Conservation (phyloP, 441 rosid species). For the Metrosideros polymorpha region DNA sequence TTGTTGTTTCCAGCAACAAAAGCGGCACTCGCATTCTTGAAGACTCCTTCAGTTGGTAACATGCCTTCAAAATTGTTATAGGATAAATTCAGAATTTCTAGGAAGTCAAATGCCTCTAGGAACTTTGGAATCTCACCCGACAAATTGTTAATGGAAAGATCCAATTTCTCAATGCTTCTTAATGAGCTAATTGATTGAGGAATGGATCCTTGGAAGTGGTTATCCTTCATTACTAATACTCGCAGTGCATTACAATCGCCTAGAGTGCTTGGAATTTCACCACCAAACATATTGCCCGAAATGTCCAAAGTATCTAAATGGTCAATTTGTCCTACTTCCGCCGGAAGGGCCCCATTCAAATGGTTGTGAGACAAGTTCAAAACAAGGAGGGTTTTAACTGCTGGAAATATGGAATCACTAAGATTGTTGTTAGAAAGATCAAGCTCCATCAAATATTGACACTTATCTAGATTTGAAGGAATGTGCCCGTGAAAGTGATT, state of each 20-base stretch:
- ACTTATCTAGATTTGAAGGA: background rate
- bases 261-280: background rate
- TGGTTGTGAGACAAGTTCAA: background rate
- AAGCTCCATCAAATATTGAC: fast-evolving
- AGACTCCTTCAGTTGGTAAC: background rate
- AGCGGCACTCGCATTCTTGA: background rate
- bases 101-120: background rate
- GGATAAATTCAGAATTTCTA: background rate
- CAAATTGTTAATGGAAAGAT: background rate
- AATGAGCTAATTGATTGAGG: background rate
- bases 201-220: background rate
- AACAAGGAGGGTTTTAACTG: background rate
- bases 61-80: background rate
- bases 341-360: background rate
- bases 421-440: background rate
- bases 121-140: background rate
- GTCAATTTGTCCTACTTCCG: fast-evolving
- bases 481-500: background rate
- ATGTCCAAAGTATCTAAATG: background rate
- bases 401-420: background rate
- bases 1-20: background rate
- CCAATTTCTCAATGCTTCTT: background rate
- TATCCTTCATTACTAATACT: background rate
- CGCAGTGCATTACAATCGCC: fast-evolving
- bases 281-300: fast-evolving